These are phyloP conservation scores for Closterium sp. DNA, from an alignment of 139 green algal species.

Conservation along the genomic window DNA sequence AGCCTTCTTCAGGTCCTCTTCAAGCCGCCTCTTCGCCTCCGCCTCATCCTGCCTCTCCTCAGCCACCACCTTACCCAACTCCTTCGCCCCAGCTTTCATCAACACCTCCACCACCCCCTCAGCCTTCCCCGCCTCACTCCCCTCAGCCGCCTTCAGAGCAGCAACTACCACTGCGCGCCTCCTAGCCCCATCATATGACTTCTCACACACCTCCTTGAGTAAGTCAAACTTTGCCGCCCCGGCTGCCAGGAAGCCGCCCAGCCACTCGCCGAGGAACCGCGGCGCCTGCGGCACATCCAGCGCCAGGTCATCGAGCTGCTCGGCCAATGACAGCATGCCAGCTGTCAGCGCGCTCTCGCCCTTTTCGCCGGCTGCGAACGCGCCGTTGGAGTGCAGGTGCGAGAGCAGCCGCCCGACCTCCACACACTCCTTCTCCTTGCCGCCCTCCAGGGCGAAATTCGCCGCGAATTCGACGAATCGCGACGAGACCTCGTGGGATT, in stretches of 20 bases:
- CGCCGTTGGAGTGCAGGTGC: neutral
- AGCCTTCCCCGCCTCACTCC: neutral
- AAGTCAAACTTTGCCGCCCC: neutral
- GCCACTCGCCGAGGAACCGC: neutral
- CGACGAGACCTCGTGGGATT: neutral
- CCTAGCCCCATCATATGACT: neutral
- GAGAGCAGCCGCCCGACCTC: neutral
- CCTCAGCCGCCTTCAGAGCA: neutral
- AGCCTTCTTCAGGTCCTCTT: neutral
- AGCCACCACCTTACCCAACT: neutral
- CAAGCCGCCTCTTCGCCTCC: neutral
- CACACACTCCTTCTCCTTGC: neutral
- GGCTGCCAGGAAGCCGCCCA: neutral
- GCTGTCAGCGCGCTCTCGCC: neutral
- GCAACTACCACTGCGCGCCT: neutral
- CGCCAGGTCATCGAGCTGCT: slow-evolving; percentile 5
- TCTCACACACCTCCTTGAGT: neutral
- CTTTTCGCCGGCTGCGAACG: neutral
- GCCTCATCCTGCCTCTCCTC: neutral
- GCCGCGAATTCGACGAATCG: neutral
- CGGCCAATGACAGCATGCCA: neutral
- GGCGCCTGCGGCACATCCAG: neutral
- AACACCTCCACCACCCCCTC: neutral
- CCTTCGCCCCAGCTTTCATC: neutral
- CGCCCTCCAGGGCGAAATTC: neutral